A percentile compares a stretch with the other conserved stretches of the same genome.
Evolutionary conservation across 306 rosid species (phyloP).

Genomic region (Quercus parvula): DNA sequence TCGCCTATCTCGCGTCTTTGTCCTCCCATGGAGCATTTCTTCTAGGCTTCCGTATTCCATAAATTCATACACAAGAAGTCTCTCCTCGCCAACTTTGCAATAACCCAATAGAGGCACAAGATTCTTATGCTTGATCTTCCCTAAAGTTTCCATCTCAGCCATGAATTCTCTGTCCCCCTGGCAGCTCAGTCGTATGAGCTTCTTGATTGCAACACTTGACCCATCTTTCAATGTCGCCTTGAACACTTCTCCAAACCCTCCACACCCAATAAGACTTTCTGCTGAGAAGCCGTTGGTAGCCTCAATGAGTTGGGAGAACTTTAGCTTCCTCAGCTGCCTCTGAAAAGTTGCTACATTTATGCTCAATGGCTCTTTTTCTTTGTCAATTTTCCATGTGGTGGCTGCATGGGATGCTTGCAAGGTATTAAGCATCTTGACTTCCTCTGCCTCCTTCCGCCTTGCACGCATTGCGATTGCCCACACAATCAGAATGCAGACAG

Average conservation of each 20-base stretch:
- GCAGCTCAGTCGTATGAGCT: constrained; percentile 83
- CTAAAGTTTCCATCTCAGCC: constrained; percentile 99
- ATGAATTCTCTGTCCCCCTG: constrained; percentile 96
- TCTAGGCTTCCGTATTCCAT: constrained; percentile 97
- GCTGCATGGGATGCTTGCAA: constrained; percentile 91
- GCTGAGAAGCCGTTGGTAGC: constrained; percentile 99
- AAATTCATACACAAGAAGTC: constrained; percentile 91
- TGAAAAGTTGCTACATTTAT: constrained; percentile 97
- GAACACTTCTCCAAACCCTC: constrained; percentile 98
- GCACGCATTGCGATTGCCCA: constrained; percentile 92
- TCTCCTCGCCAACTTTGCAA: constrained; percentile 93
- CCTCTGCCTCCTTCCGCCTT: constrained; percentile 79
- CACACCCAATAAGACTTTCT: constrained; percentile 85
- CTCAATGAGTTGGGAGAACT: constrained; percentile 91
- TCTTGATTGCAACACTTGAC: constrained; percentile 91
- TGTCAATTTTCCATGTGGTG: constrained; percentile 96
- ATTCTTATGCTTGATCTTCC: constrained; percentile 87
- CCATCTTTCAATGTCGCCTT: constrained; percentile 91
- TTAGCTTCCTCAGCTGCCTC: constrained; percentile 90
- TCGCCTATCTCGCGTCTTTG: constrained; percentile 46
- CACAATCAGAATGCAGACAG: constrained; percentile 71
- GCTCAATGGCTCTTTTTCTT: constrained; percentile 90
- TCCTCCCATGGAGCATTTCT: constrained; percentile 91
- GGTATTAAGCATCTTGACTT: constrained; percentile 86
- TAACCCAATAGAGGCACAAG: constrained; percentile 89